Conservation (phyloP, 2,329 filamentous ascomycete species). For the Aspergillus tanneri region DNA sequence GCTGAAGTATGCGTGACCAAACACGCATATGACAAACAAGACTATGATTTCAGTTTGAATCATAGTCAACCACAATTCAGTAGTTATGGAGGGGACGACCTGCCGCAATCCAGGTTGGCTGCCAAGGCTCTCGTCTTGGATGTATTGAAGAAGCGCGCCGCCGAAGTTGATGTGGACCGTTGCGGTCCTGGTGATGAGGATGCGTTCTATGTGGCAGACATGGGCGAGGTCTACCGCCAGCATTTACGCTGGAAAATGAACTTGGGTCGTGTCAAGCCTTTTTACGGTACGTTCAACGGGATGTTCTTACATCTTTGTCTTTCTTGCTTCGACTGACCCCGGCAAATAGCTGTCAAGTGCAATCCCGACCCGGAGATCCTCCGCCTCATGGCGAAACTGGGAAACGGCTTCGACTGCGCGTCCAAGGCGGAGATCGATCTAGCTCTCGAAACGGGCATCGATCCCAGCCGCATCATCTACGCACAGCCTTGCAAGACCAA, state of each 20-base stretch:
- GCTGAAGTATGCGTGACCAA: conserved; percentile 44
- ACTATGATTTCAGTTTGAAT: conserved; percentile 30
- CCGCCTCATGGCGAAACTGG: conserved; percentile 80
- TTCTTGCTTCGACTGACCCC: background rate
- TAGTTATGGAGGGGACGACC: conserved; percentile 48
- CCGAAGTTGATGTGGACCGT: conserved; percentile 77
- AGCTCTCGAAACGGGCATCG: conserved; percentile 77
- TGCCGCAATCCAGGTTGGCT: conserved; percentile 43
- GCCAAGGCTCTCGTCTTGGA: conserved; percentile 82
- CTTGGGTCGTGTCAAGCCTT: conserved; percentile 86
- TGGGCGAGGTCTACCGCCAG: conserved; percentile 98
- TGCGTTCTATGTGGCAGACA: conserved; percentile 95
- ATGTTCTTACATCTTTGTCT: background rate
- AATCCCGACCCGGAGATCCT: conserved; percentile 92
- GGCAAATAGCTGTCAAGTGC: conserved; percentile 81
- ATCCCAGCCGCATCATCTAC: conserved; percentile 92
- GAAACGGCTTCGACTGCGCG: conserved; percentile 95
- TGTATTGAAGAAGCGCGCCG: conserved; percentile 81
- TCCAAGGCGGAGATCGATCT: conserved; percentile 97
- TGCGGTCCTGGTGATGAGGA: conserved; percentile 95
- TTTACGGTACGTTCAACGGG: conserved; percentile 69
- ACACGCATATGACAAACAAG: conserved; percentile 32
- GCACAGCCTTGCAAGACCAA: conserved; percentile 99
- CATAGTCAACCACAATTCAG: conserved; percentile 35
- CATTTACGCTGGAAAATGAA: conserved; percentile 97